Base-by-base conservation (phyloP, 73 alveolate species). In the Durusdinium trenchii region DNA sequence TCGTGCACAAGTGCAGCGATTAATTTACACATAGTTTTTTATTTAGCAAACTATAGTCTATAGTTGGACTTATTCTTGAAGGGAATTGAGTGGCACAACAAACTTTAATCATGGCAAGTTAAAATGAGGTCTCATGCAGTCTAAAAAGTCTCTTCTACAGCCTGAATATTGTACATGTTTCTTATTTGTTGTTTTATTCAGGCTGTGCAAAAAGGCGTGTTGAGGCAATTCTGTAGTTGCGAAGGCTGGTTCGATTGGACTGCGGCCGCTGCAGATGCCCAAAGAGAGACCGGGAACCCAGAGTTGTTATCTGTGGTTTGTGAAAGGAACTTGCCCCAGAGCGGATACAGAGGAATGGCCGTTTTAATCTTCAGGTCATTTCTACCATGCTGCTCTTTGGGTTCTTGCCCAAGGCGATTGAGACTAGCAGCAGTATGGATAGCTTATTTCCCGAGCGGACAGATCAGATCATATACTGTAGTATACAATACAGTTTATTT, bases 301-400 rank as follows among this genome's bases (percentile, higher is more conserved):
- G 91, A 81, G 9, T 32, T 1, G 71, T 28, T 75, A 64, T 7
- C 32, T 64, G 5, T 64, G 78, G 9, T 23, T 64, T 7, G 78
- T 35, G n/a, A n/a, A n/a, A n/a, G n/a, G n/a, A n/a, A 5, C 43
- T 71, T 71, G 10, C 16, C 23, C 23, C 32, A 57, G 12, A 57
- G 69, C 12, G 69, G 69, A 23, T 60, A 32, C 18, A 23, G n/a
- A 60, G 30, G 30, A 1, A 32, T 2, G 30, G 3, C 73, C 1
- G 30, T 60, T 16, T 23, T 57, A n/a, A n/a, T 28, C 48, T 43
- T 67, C 47, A 81, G 91, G 91, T 50, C 91, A 81, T 35, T 81
- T 81, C 47, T 81, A 81, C 69, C 91, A 81, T 81, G 91, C 91
- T 30, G 67, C 91, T 50, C 91, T 81, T 18, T 81, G 91, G 91